phyloP scores from a whole-genome alignment of 768 basidiomycete genomes.

The Agrocybe chaxingu region DNA sequence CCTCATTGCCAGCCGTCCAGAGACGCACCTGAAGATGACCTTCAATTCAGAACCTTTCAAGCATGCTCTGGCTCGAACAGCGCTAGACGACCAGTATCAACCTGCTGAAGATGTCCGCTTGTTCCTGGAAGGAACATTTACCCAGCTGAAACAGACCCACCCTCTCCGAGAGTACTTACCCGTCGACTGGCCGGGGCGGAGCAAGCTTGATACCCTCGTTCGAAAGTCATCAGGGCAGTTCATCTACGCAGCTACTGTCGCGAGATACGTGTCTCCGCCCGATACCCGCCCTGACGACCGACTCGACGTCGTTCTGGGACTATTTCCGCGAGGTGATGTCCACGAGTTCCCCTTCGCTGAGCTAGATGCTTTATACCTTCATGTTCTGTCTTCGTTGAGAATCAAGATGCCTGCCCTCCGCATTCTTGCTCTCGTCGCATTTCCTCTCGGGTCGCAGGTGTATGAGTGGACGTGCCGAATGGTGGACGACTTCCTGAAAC shows the following conservation, averaged over 20 bases:
- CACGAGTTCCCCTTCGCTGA: no score
- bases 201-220: conserved; percentile 2
- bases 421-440: no score
- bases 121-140: conserved; percentile 6
- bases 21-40: not conserved
- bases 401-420: no score
- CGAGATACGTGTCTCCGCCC: conserved; percentile 3
- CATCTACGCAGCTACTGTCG: conserved; percentile 6
- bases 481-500: no score
- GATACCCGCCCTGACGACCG: conserved; percentile 2
- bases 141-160: not conserved
- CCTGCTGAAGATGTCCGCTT: conserved; percentile 6
- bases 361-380: no score
- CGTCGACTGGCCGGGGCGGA: conserved; percentile 1
- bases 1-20: conserved; percentile 12
- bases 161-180: not conserved
- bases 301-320: conserved; percentile 2
- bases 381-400: no score
- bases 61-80: not conserved
- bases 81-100: conserved; percentile 4
- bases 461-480: no score
- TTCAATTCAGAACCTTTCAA: not conserved
- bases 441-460: no score
- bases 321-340: no score
- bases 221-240: conserved; percentile 7